Conservation (phyloP, 169 alveolate genomes). For the Eimeria mitis region DNA sequence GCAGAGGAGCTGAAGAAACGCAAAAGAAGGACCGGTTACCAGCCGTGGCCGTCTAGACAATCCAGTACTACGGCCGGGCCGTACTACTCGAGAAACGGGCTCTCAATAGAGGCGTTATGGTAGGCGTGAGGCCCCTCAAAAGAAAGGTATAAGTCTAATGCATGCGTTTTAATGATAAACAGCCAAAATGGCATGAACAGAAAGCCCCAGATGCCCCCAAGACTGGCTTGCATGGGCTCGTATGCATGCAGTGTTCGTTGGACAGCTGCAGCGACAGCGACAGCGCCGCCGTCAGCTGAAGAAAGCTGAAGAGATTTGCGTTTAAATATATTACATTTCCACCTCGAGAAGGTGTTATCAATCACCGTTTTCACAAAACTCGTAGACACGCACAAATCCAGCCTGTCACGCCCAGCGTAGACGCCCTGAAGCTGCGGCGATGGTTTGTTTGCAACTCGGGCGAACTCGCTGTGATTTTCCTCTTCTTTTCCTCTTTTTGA, state of each 20-base stretch:
- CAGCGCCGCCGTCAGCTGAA: background rate
- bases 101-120: background rate
- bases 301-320: background rate
- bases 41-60: background rate
- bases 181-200: constrained; percentile 35
- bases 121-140: background rate
- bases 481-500: background rate
- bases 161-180: background rate
- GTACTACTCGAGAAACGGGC: background rate
- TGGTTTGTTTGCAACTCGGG: background rate
- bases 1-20: background rate
- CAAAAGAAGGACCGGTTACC: background rate
- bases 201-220: background rate
- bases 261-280: background rate
- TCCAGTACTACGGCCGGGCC: background rate
- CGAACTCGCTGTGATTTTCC: background rate
- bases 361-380: background rate
- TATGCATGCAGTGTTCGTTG: constrained; percentile 29
- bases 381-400: background rate
- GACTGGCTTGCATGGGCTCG: background rate
- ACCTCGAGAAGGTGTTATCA: no score
- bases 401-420: background rate
- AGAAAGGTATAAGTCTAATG: background rate
- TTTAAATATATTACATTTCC: background rate
- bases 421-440: background rate